These are phyloP conservation scores for Hevea brasiliensis DNA, from an alignment of 345 rosid genomes.

Conservation along the genomic window DNA sequence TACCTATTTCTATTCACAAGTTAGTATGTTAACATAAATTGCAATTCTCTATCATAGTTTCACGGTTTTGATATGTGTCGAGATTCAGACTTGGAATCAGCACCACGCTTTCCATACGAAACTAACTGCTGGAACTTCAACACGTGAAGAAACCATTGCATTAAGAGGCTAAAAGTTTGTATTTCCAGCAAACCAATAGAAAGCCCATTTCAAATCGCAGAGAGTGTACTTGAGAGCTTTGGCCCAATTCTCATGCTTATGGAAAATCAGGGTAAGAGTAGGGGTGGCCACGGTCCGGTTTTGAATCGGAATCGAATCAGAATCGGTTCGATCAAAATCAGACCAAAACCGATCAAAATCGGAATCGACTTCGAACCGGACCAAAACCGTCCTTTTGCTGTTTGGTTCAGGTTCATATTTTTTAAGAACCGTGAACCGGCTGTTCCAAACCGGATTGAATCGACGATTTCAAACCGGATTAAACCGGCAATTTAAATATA, in stretches of 20 bases:
- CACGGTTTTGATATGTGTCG: conserved; percentile 34
- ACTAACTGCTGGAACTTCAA: conserved; percentile 51
- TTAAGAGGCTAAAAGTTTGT: conserved; percentile 86
- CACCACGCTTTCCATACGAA: conserved; percentile 53
- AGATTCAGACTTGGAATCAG: conserved; percentile 42
- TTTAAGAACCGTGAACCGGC: too few relatives aligned
- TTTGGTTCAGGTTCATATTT: too few relatives aligned
- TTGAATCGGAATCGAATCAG: too few relatives aligned
- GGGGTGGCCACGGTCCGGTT: too few relatives aligned
- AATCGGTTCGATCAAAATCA: too few relatives aligned
- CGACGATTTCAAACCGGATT: too few relatives aligned
- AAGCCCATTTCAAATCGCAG: conserved; percentile 92
- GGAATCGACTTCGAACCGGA: too few relatives aligned
- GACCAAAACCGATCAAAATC: too few relatives aligned
- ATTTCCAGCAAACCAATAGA: conserved; percentile 86
- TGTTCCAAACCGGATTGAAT: too few relatives aligned
- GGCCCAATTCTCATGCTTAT: conserved; percentile 96
- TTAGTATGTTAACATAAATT: not conserved
- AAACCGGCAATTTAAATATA: too few relatives aligned
- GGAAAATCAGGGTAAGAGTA: too few relatives aligned
- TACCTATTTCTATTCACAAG: conserved; percentile 32
- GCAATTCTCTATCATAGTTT: not conserved
- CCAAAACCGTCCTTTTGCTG: too few relatives aligned
- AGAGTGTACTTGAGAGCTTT: conserved; percentile 94
- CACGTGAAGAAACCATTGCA: conserved; percentile 45